Conservation (phyloP, 2,329 filamentous ascomycete species). For the Lasiodiplodia citricola region DNA sequence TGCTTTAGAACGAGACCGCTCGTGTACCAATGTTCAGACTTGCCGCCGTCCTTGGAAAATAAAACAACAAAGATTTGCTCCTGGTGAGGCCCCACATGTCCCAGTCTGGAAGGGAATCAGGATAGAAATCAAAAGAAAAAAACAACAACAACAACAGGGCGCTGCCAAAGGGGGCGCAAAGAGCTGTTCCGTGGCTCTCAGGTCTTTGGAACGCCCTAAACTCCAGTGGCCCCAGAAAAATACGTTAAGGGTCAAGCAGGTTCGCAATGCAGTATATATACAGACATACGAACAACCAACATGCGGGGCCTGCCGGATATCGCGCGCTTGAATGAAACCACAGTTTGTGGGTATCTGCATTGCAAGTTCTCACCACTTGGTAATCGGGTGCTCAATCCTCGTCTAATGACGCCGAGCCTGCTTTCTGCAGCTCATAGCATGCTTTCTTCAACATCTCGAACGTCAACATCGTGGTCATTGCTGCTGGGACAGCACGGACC, state of each 20-base stretch:
- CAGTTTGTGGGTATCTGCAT: background rate
- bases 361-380: background rate
- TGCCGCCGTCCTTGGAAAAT: background rate
- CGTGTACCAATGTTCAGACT: background rate
- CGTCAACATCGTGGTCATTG: conserved; percentile 96
- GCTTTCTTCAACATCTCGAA: conserved; percentile 77
- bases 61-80: background rate
- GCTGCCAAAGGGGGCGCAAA: background rate
- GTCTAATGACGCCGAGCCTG: conserved; percentile 12
- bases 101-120: background rate
- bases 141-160: background rate
- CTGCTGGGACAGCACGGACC: conserved; percentile 91
- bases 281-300: conserved; percentile 17
- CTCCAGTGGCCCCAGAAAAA: background rate
- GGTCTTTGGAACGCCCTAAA: conserved; percentile 1
- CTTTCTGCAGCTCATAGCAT: conserved; percentile 30
- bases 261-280: conserved; percentile 22
- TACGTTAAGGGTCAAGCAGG: background rate
- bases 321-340: conserved; percentile 14
- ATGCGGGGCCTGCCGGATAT: conserved; percentile 12
- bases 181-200: conserved; percentile 6
- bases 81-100: background rate
- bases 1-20: conserved; percentile 11
- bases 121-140: background rate
- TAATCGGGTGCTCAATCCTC: conserved; percentile 2